phyloP scores from a whole-genome alignment of 371 early-diverging fungal species.

The Mortierella sp. region DNA sequence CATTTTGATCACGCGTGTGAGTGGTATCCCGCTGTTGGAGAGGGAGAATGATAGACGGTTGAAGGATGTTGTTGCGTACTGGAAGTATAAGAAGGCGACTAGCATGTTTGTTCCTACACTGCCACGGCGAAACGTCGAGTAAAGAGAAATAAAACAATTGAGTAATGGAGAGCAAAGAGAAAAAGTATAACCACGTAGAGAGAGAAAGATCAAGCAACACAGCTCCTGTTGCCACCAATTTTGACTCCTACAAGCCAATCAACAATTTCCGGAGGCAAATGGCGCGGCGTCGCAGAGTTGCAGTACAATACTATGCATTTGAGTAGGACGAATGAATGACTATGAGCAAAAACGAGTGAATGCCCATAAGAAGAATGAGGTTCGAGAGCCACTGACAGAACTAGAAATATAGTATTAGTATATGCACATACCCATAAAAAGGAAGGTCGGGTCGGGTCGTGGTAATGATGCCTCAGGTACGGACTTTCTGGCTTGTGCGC shows the following conservation, averaged over 20 bases:
- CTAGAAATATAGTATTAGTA: too few species aligned
- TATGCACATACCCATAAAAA: too few species aligned
- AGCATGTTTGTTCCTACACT: conserved; percentile 56
- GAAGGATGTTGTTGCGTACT: conserved; percentile 55
- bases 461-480: background rate
- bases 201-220: background rate
- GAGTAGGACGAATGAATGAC: too few species aligned
- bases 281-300: too few species aligned
- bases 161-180: background rate
- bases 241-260: background rate
- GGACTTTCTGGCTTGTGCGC: conserved; percentile 7
- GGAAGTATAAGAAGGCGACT: conserved; percentile 55
- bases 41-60: conserved; percentile 45
- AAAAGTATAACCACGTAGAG: too few species aligned
- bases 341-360: too few species aligned
- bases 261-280: background rate
- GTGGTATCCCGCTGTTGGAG: conserved; percentile 53
- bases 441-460: too few species aligned
- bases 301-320: too few species aligned
- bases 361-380: too few species aligned
- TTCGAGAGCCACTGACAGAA: too few species aligned
- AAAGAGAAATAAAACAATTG: background rate
- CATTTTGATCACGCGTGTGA: conserved; percentile 48
- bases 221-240: background rate
- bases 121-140: conserved; percentile 26